phyloP scores from a whole-genome alignment of 1,139 yeast species.

The Pichia kudriavzevii region DNA sequence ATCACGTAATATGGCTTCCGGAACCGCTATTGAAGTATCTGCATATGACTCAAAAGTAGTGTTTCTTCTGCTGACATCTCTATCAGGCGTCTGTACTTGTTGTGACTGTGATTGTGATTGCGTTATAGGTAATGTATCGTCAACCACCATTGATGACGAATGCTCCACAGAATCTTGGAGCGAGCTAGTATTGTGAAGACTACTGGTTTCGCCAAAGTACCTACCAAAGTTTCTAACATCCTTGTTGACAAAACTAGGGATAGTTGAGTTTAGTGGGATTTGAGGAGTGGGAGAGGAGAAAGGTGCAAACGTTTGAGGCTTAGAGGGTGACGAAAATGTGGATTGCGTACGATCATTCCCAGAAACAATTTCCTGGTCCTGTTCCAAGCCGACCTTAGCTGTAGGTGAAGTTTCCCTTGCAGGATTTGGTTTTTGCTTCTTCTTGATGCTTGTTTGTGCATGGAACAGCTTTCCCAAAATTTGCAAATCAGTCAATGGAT shows the following conservation, averaged over 20 bases:
- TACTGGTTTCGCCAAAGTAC: slow-evolving; percentile 5
- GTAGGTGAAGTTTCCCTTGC: neutral
- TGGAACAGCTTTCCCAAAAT: slow-evolving; percentile 24
- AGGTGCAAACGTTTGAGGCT: too few species aligned
- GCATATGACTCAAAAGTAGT: slow-evolving; percentile 19
- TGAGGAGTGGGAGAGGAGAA: slow-evolving; percentile 1
- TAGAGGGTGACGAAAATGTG: neutral
- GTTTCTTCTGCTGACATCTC: slow-evolving; percentile 14
- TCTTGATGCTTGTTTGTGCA: neutral
- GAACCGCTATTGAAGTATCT: slow-evolving; percentile 26
- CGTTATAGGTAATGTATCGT: slow-evolving; percentile 11
- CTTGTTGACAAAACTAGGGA: slow-evolving; percentile 11
- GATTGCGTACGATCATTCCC: neutral
- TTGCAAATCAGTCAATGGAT: slow-evolving; percentile 26
- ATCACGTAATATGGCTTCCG: slow-evolving; percentile 27
- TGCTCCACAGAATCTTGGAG: too few species aligned
- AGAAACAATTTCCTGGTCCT: neutral
- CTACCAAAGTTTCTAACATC: slow-evolving; percentile 11
- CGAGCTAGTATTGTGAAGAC: slow-evolving; percentile 3
- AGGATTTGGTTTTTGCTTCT: neutral
- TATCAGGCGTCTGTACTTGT: slow-evolving; percentile 6
- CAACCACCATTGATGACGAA: slow-evolving; percentile 1
- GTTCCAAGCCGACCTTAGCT: neutral
- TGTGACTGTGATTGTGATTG: slow-evolving; percentile 12
- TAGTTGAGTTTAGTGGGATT: neutral